phyloP scores from a whole-genome alignment of 768 basidiomycete genomes.

The Pilatotrama ljubarskyi region DNA sequence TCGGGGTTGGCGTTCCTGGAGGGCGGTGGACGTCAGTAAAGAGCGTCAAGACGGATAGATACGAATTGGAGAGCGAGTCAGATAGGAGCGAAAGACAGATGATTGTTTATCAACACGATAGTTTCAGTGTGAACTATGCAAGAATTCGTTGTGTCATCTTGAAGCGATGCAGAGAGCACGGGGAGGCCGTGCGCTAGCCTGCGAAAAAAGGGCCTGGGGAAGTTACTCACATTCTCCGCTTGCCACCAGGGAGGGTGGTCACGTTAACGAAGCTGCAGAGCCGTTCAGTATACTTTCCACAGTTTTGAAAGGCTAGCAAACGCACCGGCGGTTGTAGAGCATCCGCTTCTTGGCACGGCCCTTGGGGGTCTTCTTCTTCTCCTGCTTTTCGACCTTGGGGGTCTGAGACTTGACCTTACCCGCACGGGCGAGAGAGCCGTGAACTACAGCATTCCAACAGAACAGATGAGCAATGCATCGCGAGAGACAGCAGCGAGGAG shows the following conservation, averaged over 20 bases:
- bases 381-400: conserved; percentile 97
- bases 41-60: neutral
- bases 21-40: conserved; percentile 16
- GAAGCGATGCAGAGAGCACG: conserved; percentile 16
- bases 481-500: neutral
- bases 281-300: conserved; percentile 8
- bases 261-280: conserved; percentile 84
- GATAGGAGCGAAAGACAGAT: conserved; percentile 99
- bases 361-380: conserved; percentile 98
- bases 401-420: conserved; percentile 99
- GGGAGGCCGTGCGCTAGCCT: neutral
- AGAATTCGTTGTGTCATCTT: conserved; percentile 58
- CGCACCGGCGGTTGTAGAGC: conserved; percentile 90
- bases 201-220: conserved; percentile 7
- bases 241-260: conserved; percentile 86
- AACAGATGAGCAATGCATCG: conserved; percentile 10
- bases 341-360: conserved; percentile 98
- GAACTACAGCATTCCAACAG: conserved; percentile 53
- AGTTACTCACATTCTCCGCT: conserved; percentile 89
- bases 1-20: conserved; percentile 41
- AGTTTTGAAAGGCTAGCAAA: conserved; percentile 19
- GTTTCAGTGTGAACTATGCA: conserved; percentile 99
- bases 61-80: conserved; percentile 51
- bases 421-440: conserved; percentile 99
- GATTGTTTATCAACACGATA: conserved; percentile 77